Percentiles rank a stretch among this genome's conserved stretches.
Conservation (phyloP, 176 grass and related monocot genomes). For the barley (Hordeum vulgare) region DNA sequence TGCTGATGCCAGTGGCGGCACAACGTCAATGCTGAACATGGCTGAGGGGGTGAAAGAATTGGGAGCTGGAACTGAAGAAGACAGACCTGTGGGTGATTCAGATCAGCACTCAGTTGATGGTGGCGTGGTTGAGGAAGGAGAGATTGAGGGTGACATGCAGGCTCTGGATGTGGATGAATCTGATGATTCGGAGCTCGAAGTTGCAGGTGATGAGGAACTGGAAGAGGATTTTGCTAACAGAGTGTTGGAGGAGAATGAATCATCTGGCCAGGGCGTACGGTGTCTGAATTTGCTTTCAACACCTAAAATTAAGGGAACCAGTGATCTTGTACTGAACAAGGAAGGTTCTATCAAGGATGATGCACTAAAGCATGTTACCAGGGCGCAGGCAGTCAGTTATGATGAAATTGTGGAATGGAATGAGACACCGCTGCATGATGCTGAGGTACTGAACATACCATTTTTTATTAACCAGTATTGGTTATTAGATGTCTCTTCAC, state of each 20-base stretch:
- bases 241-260: conserved; percentile 18
- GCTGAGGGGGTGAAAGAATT: conserved; percentile 24
- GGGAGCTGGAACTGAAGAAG: background rate
- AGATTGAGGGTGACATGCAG: conserved; percentile 68
- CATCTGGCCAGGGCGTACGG: background rate
- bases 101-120: conserved; percentile 2
- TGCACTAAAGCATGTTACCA: conserved; percentile 2
- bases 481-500: background rate
- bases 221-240: conserved; percentile 13
- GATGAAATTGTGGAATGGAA: conserved; percentile 44
- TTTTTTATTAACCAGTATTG: background rate
- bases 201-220: conserved; percentile 33
- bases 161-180: conserved; percentile 31
- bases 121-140: conserved; percentile 72
- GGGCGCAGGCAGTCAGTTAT: conserved; percentile 28
- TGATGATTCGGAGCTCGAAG: conserved; percentile 18
- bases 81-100: background rate
- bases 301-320: conserved; percentile 19
- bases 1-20: conserved; percentile 12
- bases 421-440: conserved; percentile 1
- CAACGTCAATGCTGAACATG: background rate
- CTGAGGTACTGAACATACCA: conserved; percentile 28
- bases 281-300: background rate
- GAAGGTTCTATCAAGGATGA: conserved; percentile 2
- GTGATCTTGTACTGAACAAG: background rate